Conservation (phyloP, 2,329 filamentous ascomycete species). For the Claviceps capensis region DNA sequence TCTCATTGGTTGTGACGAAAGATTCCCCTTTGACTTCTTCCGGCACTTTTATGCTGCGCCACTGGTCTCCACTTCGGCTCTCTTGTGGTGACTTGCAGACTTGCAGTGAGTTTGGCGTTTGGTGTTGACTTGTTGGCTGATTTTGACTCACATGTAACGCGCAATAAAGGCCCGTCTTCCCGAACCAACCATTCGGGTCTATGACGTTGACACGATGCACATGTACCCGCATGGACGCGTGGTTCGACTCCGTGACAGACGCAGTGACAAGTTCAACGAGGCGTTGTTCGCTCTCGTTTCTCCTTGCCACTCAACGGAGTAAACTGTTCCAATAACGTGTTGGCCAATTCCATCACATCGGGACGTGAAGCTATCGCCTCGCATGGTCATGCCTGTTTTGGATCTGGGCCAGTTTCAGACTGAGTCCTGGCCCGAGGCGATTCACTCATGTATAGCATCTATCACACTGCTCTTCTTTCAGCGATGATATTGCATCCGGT, state of each 20-base stretch:
- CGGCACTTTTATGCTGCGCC: background rate
- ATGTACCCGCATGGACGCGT: background rate
- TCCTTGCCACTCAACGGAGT: background rate
- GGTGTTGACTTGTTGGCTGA: no score
- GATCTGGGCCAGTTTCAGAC: background rate
- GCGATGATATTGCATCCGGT: background rate
- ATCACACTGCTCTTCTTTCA: background rate
- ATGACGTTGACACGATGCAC: background rate
- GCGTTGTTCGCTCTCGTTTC: background rate
- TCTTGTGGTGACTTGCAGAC: no score
- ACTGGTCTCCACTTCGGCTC: background rate
- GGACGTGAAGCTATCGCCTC: background rate
- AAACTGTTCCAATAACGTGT: background rate
- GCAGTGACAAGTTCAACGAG: background rate
- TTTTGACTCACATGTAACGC: no score
- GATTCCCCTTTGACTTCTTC: background rate
- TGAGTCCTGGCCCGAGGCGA: background rate
- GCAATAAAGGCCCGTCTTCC: background rate
- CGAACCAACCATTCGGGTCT: background rate
- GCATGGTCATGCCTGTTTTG: background rate
- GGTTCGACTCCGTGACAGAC: background rate
- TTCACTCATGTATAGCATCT: background rate
- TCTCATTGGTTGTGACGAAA: background rate
- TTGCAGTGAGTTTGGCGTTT: no score
- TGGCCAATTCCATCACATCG: background rate